Evolutionary conservation across 805 yeast species (phyloP), one percentile per base, ranked within the genome.

Genomic region (Kuraishia piskuri): DNA sequence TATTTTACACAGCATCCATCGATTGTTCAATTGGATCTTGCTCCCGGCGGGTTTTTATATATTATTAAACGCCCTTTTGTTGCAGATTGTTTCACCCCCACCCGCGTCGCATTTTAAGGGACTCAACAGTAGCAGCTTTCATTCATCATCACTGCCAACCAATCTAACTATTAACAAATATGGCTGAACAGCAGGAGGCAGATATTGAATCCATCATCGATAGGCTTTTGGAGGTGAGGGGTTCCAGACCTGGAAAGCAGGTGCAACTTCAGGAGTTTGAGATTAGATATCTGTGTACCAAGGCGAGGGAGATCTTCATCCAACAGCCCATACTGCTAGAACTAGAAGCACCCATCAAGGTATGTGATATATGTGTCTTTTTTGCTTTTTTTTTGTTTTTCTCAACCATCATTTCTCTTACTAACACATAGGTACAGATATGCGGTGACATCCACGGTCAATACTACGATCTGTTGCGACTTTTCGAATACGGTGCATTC

Each of bases 361-460:
- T 83, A 62, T 76, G 88, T 73, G 75, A 17, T 25, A 22, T 46
- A 25, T 6, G n/a, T 49, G 10, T 4, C 44, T 7, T 25, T 20
- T n/a, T 25, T 26, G 6, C 6, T 22, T 46, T 14, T 21, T 24
- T 46, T 22, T 31, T 46, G 12, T 44, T 22, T 23, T 22, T 40
- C n/a, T n/a, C n/a, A n/a, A n/a, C n/a, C n/a, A n/a, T n/a, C n/a
- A 22, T n/a, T 21, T 45, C 22, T 23, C 23, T 48, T 23, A 17
- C 49, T 47, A 47, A 47, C 49, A 21, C 40, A 22, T 44, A 8
- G 4, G 24, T 48, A 26, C 56, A 79, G 75, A 87, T 87, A 55
- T 90, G 97, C 75, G 99, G 99, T 71, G 99, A 92, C 71, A 94
- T 92, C 65, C 99, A 92, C 71, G 99, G 99, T 54, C 99, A 92